Conservation (phyloP, 345 rosid species). For the Citrus mangshanensis region DNA sequence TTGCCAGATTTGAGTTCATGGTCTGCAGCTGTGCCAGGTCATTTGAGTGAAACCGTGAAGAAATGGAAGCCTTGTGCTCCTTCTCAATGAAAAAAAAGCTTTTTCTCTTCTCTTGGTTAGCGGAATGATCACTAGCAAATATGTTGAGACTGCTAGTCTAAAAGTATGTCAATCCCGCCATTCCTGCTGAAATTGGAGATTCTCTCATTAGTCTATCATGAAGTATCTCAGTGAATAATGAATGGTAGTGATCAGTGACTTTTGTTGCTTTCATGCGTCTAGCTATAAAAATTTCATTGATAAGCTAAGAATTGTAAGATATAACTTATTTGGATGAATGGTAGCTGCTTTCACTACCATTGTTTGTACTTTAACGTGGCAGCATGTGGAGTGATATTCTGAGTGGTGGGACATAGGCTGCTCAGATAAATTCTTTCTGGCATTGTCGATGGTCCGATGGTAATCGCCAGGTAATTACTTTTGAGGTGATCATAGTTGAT, state of each 20-base stretch:
- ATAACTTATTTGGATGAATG: neutral
- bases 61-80: slow-evolving; percentile 61
- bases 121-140: neutral
- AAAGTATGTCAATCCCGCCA: neutral
- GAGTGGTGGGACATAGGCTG: no score
- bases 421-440: no score
- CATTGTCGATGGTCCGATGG: no score
- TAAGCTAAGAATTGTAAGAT: neutral
- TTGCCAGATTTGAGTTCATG: slow-evolving; percentile 60
- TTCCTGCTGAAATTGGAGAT: neutral
- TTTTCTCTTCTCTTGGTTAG: slow-evolving; percentile 2
- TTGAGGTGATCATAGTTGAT: no score
- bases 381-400: no score
- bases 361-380: no score
- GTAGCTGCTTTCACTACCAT: neutral
- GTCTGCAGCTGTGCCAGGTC: slow-evolving; percentile 54
- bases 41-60: slow-evolving; percentile 47
- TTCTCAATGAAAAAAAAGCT: neutral
- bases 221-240: neutral
- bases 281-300: neutral
- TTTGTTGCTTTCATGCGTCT: neutral
- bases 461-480: no score
- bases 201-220: neutral
- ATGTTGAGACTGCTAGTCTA: neutral
- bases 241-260: neutral